A percentile compares a stretch with the other conserved stretches of the same genome.
These are phyloP conservation scores for Diversispora eburnea DNA, from an alignment of 192 early-diverging fungal species.

Conservation along the genomic window DNA sequence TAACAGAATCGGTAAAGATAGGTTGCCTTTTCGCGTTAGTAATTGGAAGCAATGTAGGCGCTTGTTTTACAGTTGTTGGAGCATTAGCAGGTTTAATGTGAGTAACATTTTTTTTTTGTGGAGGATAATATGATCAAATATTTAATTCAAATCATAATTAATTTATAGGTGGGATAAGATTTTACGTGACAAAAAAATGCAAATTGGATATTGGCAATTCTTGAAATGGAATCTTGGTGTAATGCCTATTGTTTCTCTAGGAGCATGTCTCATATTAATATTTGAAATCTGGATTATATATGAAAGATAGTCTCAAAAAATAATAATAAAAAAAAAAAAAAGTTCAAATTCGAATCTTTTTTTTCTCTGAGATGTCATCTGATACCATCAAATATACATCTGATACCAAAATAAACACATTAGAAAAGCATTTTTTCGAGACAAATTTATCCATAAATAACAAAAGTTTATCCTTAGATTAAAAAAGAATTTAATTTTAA, in stretches of 20 bases:
- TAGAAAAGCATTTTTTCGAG: too few relatives aligned
- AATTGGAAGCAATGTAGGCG: conserved; percentile 79
- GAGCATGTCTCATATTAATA: not conserved
- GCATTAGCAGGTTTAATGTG: conserved; percentile 72
- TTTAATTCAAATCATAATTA: not conserved
- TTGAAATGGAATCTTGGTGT: conserved; percentile 57
- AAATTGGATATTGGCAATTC: conserved; percentile 49
- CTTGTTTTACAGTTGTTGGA: conserved; percentile 69
- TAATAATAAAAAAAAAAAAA: too few relatives aligned
- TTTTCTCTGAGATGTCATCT: too few relatives aligned
- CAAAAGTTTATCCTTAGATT: too few relatives aligned
- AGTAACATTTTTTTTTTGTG: conserved; percentile 25
- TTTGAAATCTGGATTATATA: conserved; percentile 1
- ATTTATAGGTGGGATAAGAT: conserved; percentile 48
- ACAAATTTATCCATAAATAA: too few relatives aligned
- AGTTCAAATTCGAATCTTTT: too few relatives aligned
- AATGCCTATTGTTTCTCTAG: conserved; percentile 45
- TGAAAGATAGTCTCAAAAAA: not conserved
- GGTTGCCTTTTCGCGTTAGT: conserved; percentile 70
- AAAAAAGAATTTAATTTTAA: too few relatives aligned
- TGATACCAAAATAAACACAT: too few relatives aligned
- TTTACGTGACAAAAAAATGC: conserved; percentile 47
- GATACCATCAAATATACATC: too few relatives aligned
- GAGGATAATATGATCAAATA: conserved; percentile 1
- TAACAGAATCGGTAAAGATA: conserved; percentile 40